These are phyloP conservation scores for Coniella vitis DNA, from an alignment of 2,329 filamentous ascomycete genomes.

Conservation along the genomic window DNA sequence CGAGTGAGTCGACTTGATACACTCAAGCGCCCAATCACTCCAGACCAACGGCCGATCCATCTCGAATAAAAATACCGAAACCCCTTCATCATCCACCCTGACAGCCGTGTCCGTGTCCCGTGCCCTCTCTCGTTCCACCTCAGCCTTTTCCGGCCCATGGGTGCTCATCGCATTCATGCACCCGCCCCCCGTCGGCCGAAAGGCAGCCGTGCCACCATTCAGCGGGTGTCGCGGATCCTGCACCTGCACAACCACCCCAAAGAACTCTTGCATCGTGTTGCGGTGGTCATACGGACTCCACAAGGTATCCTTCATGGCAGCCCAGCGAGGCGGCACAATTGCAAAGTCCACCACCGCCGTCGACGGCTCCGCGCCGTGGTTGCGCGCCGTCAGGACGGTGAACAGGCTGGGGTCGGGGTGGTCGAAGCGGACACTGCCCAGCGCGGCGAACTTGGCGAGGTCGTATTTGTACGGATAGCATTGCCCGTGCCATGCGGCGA, in stretches of 20 bases:
- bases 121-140: conserved; percentile 39
- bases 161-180: conserved; percentile 53
- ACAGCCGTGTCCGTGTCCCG: conserved; percentile 22
- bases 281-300: conserved; percentile 52
- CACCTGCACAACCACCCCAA: conserved; percentile 35
- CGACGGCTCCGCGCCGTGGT: conserved; percentile 35
- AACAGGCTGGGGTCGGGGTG: conserved; percentile 61
- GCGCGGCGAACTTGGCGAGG: conserved; percentile 55
- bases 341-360: conserved; percentile 53
- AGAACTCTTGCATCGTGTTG: conserved; percentile 43
- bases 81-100: neutral
- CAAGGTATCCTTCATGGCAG: conserved; percentile 51
- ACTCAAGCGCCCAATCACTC: conserved; percentile 6
- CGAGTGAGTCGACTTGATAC: neutral
- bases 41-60: conserved; percentile 5
- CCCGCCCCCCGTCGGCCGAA: conserved; percentile 35
- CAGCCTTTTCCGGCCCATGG: conserved; percentile 40
- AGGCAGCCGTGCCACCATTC: conserved; percentile 33
- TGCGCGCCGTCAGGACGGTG: conserved; percentile 48
- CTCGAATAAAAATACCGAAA: conserved; percentile 3
- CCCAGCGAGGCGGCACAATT: conserved; percentile 52
- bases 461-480: conserved; percentile 63
- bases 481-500: conserved; percentile 61
- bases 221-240: conserved; percentile 31
- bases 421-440: conserved; percentile 56